These are phyloP conservation scores for Rhizopus arrhizus DNA, from an alignment of 371 early-diverging fungal species.

Conservation along the genomic window DNA sequence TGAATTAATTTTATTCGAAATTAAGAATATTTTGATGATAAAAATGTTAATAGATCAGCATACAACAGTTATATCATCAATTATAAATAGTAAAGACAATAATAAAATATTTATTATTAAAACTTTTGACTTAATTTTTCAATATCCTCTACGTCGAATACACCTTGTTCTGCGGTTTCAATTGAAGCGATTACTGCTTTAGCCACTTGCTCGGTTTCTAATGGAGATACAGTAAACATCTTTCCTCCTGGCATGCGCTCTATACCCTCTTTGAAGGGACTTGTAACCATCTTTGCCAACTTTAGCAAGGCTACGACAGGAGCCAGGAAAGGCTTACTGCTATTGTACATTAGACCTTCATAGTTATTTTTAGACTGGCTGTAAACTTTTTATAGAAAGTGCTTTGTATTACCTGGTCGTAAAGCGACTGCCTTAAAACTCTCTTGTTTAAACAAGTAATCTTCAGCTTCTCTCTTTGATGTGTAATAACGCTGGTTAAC, in stretches of 20 bases:
- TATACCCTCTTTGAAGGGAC: constrained; percentile 46
- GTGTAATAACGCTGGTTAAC: constrained; percentile 73
- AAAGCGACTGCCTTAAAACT: constrained; percentile 64
- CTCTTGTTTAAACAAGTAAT: constrained; percentile 51
- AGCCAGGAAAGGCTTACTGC: constrained; percentile 57
- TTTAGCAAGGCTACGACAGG: constrained; percentile 63
- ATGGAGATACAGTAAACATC: constrained; percentile 59
- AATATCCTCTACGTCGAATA: constrained; percentile 59
- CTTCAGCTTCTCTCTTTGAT: constrained; percentile 76
- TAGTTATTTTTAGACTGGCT: background rate
- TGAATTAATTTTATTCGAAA: constrained; percentile 5
- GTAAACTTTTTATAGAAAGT: background rate
- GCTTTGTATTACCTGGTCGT: constrained; percentile 58
- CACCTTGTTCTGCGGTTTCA: constrained; percentile 45
- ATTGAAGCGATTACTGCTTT: constrained; percentile 58
- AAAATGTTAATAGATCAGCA: constrained; percentile 29
- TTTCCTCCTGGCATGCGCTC: constrained; percentile 64
- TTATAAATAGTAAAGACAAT: constrained; percentile 36
- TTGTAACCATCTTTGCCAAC: constrained; percentile 46
- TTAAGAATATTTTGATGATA: constrained; percentile 16
- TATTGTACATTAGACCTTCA: constrained; percentile 66
- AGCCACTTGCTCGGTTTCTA: constrained; percentile 66
- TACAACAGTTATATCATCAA: constrained; percentile 55
- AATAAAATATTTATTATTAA: background rate
- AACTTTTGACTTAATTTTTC: constrained; percentile 23